phyloP scores from a whole-genome alignment of 192 early-diverging fungal genomes.

The Umbelopsis ramanniana region DNA sequence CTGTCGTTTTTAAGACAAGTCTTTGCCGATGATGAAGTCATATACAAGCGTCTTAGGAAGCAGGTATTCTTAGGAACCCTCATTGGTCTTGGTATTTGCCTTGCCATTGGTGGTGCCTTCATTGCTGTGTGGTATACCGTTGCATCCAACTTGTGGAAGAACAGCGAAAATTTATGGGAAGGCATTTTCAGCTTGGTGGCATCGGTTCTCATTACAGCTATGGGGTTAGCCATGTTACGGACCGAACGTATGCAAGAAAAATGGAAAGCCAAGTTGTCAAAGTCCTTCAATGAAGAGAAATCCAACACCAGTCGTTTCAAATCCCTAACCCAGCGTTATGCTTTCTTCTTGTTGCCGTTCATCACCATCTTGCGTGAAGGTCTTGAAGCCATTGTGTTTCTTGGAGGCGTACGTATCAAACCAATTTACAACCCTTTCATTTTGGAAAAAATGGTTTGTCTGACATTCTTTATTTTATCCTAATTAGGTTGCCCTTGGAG shows the following conservation, averaged over 20 bases:
- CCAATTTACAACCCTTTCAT: background rate
- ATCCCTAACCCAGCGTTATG: constrained; percentile 56
- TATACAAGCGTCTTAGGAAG: constrained; percentile 58
- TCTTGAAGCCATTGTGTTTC: constrained; percentile 87
- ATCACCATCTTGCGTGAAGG: constrained; percentile 87
- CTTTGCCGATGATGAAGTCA: constrained; percentile 50
- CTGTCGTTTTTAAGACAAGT: constrained; percentile 76
- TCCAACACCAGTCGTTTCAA: constrained; percentile 30
- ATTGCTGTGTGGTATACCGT: constrained; percentile 78
- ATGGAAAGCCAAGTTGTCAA: constrained; percentile 59
- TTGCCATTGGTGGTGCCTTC: constrained; percentile 75
- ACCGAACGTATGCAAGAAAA: constrained; percentile 78
- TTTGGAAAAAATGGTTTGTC: background rate
- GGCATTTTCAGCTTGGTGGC: constrained; percentile 81
- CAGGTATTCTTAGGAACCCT: constrained; percentile 81
- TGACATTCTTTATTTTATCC: background rate
- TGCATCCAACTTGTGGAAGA: constrained; percentile 55
- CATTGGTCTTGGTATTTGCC: constrained; percentile 67
- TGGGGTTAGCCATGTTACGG: constrained; percentile 83
- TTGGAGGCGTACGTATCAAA: constrained; percentile 72
- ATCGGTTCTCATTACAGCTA: constrained; percentile 74
- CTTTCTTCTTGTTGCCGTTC: constrained; percentile 85
- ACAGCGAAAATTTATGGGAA: constrained; percentile 82
- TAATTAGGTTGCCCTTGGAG: constrained; percentile 61
- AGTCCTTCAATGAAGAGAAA: constrained; percentile 39